Evolutionary conservation across 805 yeast species (phyloP).

Genomic region (Tetrapisispora fleetii): DNA sequence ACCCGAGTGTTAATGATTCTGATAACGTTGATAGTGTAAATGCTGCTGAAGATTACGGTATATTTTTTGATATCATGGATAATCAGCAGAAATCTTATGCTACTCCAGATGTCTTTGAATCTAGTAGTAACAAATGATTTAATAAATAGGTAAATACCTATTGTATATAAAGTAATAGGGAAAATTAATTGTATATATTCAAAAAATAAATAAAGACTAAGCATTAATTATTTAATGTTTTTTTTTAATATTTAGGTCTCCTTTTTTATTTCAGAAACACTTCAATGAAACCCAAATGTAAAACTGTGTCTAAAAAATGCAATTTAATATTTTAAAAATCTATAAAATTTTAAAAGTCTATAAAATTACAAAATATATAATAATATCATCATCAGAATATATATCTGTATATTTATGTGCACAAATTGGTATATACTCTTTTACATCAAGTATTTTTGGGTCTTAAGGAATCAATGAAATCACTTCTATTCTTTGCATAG

Average conservation of each 20-base stretch:
- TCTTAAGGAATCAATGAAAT: conserved; percentile 33
- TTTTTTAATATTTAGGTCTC: no score
- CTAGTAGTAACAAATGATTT: neutral
- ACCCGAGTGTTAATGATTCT: conserved; percentile 4
- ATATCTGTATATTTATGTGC: neutral
- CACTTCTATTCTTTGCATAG: conserved; percentile 35
- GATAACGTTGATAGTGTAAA: neutral
- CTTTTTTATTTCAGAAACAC: no score
- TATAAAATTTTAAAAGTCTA: neutral
- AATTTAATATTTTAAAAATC: neutral
- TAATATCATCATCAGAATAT: neutral
- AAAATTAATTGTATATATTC: neutral
- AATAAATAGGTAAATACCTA: neutral
- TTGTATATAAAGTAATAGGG: neutral
- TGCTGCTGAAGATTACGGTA: conserved; percentile 3
- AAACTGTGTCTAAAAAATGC: neutral
- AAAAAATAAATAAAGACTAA: neutral
- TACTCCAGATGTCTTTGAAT: neutral
- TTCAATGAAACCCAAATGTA: no score
- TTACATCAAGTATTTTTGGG: conserved; percentile 22
- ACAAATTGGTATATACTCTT: neutral
- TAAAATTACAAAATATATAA: neutral
- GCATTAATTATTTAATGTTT: no score
- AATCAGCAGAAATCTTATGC: neutral
- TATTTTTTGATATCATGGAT: conserved; percentile 2